phyloP scores from a whole-genome alignment of 495 filamentous ascomycete genomes.

The Talaromyces trachyspermus region DNA sequence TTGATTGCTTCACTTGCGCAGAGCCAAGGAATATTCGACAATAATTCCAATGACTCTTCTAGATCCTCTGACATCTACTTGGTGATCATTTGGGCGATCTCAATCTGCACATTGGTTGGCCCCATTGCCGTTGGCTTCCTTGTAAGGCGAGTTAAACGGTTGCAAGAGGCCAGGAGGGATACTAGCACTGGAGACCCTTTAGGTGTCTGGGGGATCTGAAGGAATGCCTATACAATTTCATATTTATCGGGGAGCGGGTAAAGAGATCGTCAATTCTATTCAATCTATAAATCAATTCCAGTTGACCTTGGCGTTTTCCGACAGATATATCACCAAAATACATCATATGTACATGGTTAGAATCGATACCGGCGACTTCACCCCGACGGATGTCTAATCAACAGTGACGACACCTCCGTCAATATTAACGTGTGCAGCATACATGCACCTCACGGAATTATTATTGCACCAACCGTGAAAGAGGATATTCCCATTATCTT shows the following conservation, averaged over 20 bases:
- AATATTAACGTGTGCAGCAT: constrained; percentile 28
- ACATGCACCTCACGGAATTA: constrained; percentile 25
- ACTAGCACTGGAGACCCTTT: constrained; percentile 24
- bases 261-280: not conserved
- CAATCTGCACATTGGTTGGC: constrained; percentile 67
- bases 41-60: not conserved
- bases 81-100: constrained; percentile 66
- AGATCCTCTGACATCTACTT: constrained; percentile 47
- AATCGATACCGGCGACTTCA: not conserved
- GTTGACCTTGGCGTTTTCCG: not conserved
- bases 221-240: too few relatives aligned
- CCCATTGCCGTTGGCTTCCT: constrained; percentile 60
- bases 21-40: constrained; percentile 48
- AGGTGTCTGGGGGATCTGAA: constrained; percentile 26
- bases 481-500: constrained; percentile 37
- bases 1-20: constrained; percentile 65
- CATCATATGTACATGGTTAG: not conserved
- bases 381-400: constrained; percentile 4
- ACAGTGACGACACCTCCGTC: constrained; percentile 18
- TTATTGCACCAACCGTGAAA: constrained; percentile 45
- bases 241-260: not conserved
- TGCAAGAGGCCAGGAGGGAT: constrained; percentile 20
- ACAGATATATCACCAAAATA: not conserved
- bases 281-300: not conserved
- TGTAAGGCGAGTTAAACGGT: constrained; percentile 38